phyloP scores from a whole-genome alignment of 177 flowering plant genomes.

The Tripterygium wilfordii region DNA sequence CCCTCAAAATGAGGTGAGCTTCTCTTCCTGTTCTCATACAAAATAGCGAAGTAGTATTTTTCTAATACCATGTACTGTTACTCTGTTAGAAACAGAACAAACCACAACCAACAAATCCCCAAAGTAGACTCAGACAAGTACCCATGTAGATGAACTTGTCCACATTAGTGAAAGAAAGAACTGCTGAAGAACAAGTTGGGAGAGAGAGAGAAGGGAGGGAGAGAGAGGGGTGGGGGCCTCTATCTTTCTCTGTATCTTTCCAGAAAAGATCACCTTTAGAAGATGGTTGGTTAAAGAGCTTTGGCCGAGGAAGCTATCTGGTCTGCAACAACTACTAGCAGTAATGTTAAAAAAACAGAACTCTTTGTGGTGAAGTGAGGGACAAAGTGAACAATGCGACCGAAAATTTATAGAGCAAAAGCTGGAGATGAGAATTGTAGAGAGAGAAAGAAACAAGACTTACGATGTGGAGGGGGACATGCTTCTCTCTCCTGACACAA shows the following conservation, averaged over 20 bases:
- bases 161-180: slow-evolving; percentile 5
- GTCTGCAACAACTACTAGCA: slow-evolving; percentile 10
- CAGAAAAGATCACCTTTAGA: slow-evolving; percentile 52
- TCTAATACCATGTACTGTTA: too few species aligned
- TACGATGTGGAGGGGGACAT: slow-evolving; percentile 22
- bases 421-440: too few species aligned
- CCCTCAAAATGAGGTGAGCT: neutral
- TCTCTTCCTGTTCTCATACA: neutral
- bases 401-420: slow-evolving; percentile 22
- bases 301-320: slow-evolving; percentile 18
- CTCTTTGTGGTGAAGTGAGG: slow-evolving; percentile 9
- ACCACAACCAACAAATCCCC: neutral
- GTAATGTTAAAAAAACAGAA: slow-evolving; percentile 4
- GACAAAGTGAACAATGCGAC: slow-evolving; percentile 10
- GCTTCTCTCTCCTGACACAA: slow-evolving; percentile 38
- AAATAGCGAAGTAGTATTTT: neutral
- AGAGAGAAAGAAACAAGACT: slow-evolving; percentile 6
- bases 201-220: slow-evolving; percentile 7
- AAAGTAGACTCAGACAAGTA: neutral
- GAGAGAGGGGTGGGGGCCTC: slow-evolving; percentile 11
- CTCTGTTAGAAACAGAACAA: neutral
- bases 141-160: neutral
- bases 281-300: slow-evolving; percentile 13
- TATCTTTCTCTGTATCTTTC: slow-evolving; percentile 15
- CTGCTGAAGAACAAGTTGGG: slow-evolving; percentile 6